Conservation (phyloP, 768 basidiomycete genomes). For the Hericium rajendrae region DNA sequence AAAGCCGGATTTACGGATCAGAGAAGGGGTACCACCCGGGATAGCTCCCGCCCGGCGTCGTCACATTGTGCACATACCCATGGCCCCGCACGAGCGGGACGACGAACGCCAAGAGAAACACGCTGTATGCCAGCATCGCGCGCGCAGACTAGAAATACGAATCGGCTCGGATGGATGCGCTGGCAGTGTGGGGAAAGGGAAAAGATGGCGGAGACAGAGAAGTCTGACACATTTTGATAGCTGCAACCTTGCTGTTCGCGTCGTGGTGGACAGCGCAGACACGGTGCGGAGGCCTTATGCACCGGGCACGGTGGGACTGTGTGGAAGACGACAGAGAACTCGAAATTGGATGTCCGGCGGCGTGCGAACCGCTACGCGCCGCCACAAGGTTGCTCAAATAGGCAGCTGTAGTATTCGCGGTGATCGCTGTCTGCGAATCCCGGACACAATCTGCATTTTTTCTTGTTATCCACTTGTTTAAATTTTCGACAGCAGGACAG, state of each 20-base stretch:
- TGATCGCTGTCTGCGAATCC: too few relatives aligned
- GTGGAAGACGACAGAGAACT: neutral
- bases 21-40: conserved; percentile 19
- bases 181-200: too few relatives aligned
- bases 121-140: too few relatives aligned
- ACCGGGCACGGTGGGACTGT: neutral
- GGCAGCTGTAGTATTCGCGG: neutral
- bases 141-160: too few relatives aligned
- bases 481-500: too few relatives aligned
- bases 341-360: neutral
- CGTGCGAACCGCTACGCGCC: neutral
- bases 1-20: conserved; percentile 18
- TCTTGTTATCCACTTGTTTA: too few relatives aligned
- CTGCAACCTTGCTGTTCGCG: neutral
- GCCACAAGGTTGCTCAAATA: neutral
- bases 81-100: conserved; percentile 15
- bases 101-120: neutral
- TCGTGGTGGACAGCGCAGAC: neutral
- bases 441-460: too few relatives aligned
- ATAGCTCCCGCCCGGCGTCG: conserved; percentile 15
- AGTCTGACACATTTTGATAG: neutral
- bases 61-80: conserved; percentile 16
- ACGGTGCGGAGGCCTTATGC: neutral
- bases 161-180: too few relatives aligned
- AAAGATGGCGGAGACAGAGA: too few relatives aligned